These are phyloP conservation scores for Huntiella savannae DNA, from an alignment of 2,329 filamentous ascomycete species.

Conservation along the genomic window DNA sequence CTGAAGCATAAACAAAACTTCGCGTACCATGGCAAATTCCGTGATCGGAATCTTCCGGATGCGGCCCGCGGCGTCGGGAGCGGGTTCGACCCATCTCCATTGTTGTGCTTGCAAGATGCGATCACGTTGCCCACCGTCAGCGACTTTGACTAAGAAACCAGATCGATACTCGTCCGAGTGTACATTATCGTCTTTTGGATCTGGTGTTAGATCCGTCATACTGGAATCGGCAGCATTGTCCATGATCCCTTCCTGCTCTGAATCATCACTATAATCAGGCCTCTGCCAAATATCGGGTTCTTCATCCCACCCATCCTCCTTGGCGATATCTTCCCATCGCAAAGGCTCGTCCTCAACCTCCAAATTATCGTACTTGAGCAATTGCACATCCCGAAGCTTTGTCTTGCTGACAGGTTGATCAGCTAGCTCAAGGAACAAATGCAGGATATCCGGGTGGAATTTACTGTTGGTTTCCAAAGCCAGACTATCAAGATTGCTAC, in stretches of 20 bases:
- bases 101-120: slow-evolving; percentile 18
- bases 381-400: slow-evolving; percentile 41
- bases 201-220: slow-evolving; percentile 20
- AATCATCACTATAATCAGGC: slow-evolving; percentile 49
- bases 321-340: slow-evolving; percentile 63
- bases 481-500: slow-evolving; percentile 34
- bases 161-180: slow-evolving; percentile 12
- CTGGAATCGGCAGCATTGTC: slow-evolving; percentile 21
- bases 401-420: slow-evolving; percentile 59
- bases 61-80: slow-evolving; percentile 17
- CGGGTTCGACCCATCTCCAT: slow-evolving; percentile 21
- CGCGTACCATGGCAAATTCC: slow-evolving; percentile 56
- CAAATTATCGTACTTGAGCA: slow-evolving; percentile 17
- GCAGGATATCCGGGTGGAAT: slow-evolving; percentile 63
- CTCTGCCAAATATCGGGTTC: slow-evolving; percentile 52
- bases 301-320: slow-evolving; percentile 50
- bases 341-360: slow-evolving; percentile 29
- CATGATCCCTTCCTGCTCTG: slow-evolving; percentile 29
- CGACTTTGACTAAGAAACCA: slow-evolving; percentile 20
- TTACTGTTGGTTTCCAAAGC: slow-evolving; percentile 26
- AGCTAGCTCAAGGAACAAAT: slow-evolving; percentile 62
- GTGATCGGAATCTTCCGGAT: slow-evolving; percentile 32
- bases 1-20: slow-evolving; percentile 69
- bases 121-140: slow-evolving; percentile 18
- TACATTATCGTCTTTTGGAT: not conserved